Base-by-base conservation (phyloP, 108 stramenopile genomes). In the Thalassiosira profunda region DNA sequence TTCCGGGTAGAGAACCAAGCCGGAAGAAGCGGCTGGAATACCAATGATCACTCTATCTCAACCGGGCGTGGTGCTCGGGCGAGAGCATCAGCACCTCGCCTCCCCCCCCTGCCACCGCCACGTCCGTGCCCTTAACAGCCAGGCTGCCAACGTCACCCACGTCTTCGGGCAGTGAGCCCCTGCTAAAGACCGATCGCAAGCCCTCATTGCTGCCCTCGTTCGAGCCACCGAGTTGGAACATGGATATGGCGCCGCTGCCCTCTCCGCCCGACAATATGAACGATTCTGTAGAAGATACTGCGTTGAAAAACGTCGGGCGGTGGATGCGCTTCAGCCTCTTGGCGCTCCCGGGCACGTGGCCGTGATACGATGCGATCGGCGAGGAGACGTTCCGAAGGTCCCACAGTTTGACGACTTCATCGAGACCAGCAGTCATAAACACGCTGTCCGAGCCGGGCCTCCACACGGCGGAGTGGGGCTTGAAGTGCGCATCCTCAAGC, bases 381-480 rank as follows among this genome's bases (percentile, higher is more conserved):
- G 41, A 40, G 7, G 53, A 1, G 11, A 25, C 37, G 31, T 63
- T 56, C 25, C 72, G 55, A 3, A 56, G 26, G 31, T 73, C 72
- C 72, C 72, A 73, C 4, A 73, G 62, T 17, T 73, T 73, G 42
- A 73, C 64, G 8, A 41, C 12, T 4, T 73, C 62, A 35, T 73
- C 72, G 14, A 73, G 28, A 21, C 72, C 72, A 14, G 72, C 72
- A n/a, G n/a, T n/a, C n/a, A n/a, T n/a, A n/a, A n/a, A n/a, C n/a
- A n/a, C n/a, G n/a, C 40, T 34, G 28, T 73, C 74, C 11, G 80
- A 56, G 10, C 24, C 12, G 17, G 84, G 84, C 40, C 76, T 65
- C 90, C 90, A 91, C 9, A 81, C 66, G 4, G 84, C 82, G 45
- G 90, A 86, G 37, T 91, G 86, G 5, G 90, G 90, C 20, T 79